Base-by-base conservation (phyloP, 2,329 filamentous ascomycete species). In the Cordyceps fumosorosea region DNA sequence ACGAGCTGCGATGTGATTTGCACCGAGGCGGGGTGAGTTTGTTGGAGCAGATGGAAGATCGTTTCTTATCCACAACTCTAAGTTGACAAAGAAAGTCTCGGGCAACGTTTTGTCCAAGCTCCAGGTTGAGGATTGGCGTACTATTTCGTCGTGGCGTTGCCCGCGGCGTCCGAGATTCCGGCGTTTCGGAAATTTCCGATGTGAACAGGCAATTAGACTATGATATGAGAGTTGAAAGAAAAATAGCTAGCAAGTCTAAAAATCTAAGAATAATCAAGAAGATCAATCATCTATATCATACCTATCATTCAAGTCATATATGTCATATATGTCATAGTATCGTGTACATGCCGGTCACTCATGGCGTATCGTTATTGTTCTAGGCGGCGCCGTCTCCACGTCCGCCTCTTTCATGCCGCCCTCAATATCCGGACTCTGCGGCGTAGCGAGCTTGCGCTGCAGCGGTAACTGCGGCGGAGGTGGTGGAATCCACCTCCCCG, bases 291-390 rank as follows among this genome's bases (percentile, higher is more conserved):
- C 10, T 10, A 14, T 37, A 37, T 37, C 12, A 37, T 37, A 11
- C 12, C 10, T 37, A 37, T 37, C 42, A 44, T 44, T 3, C 8
- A 20, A 18, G 16, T 29, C n/a, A n/a, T n/a, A n/a, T n/a, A n/a
- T n/a, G n/a, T 47, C 44, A 45, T 52, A 52, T 10, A 18, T 34
- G 16, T 53, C 57, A 40, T 60, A 14, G 24, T 8, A 44, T 45
- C 48, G 11, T 60, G 20, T 44, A 50, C 29, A 20, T 29, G 44
- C 3, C 53, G 48, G 18, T 48, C 45, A 60, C 53, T 54, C 57
- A 54, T 60, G 57, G 6, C 57, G 57, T 60, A 60, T 60, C 40
- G 57, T 60, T 47, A 16, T 14, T 37, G 34, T 53, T 45, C 50
- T 24, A 22, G 57, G 48, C 37, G 22, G 34, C 22, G 40, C 22